These are phyloP conservation scores for Cutaneotrichosporon sp. DNA, from an alignment of 1,284 basidiomycete genomes.

Conservation along the genomic window DNA sequence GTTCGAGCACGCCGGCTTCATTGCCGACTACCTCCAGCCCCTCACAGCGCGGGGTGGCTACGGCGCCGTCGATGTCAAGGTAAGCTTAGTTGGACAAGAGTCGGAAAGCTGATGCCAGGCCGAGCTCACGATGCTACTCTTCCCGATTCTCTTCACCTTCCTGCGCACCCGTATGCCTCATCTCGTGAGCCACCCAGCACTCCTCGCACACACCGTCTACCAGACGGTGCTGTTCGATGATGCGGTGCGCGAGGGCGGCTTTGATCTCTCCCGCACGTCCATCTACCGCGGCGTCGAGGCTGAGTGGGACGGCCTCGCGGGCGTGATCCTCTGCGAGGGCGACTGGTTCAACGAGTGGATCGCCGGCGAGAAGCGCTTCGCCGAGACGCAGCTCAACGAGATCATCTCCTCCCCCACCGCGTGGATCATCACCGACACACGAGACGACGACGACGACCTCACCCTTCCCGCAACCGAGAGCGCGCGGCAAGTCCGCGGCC, in stretches of 20 bases:
- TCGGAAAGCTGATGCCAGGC: slow-evolving; percentile 58
- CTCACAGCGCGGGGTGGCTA: slow-evolving; percentile 67
- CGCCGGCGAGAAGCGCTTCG: slow-evolving; percentile 73
- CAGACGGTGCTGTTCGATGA: slow-evolving; percentile 88
- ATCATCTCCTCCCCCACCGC: slow-evolving; percentile 79
- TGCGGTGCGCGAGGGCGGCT: slow-evolving; percentile 73
- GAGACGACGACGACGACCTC: slow-evolving; percentile 59
- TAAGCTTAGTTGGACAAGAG: slow-evolving; percentile 55
- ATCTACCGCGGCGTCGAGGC: slow-evolving; percentile 31
- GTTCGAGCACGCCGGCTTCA: slow-evolving; percentile 77
- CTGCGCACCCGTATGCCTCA: slow-evolving; percentile 71
- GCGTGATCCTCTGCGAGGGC: slow-evolving; percentile 74
- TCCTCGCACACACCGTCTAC: slow-evolving; percentile 94
- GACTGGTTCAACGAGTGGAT: slow-evolving; percentile 93
- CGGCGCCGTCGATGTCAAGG: slow-evolving; percentile 70
- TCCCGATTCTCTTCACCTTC: slow-evolving; percentile 71
- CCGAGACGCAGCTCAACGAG: slow-evolving; percentile 65
- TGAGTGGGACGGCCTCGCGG: slow-evolving; percentile 74
- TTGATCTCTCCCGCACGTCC: slow-evolving; percentile 60
- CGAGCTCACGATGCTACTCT: slow-evolving; percentile 72
- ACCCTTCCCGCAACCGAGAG: slow-evolving; percentile 64
- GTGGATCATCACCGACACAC: slow-evolving; percentile 79
- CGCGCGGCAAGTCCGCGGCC: slow-evolving; percentile 73
- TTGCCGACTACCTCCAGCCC: slow-evolving; percentile 73
- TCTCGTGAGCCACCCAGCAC: slow-evolving; percentile 73